These are phyloP conservation scores for Hymenoscyphus fructigenus DNA, from an alignment of 2,329 filamentous ascomycete genomes.

Conservation along the genomic window DNA sequence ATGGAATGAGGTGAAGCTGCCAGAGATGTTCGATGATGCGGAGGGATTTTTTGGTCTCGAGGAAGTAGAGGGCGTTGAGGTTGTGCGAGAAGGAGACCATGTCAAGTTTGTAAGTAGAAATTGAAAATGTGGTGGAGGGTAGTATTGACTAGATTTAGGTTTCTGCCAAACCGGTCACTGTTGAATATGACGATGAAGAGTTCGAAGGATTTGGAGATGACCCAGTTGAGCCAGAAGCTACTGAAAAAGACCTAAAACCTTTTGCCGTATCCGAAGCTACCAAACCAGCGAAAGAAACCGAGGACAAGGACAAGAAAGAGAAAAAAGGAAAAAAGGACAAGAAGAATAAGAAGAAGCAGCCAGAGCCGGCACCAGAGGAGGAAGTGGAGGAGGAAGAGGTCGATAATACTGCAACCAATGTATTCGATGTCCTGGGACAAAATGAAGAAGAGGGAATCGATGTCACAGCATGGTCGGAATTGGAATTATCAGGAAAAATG, in stretches of 20 bases:
- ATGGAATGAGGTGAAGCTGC: slow-evolving; percentile 63
- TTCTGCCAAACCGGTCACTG: slow-evolving; percentile 28
- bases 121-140: not conserved
- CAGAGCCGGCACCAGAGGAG: slow-evolving; percentile 29
- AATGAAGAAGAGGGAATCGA: slow-evolving; percentile 63
- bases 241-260: slow-evolving; percentile 29
- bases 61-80: slow-evolving; percentile 85
- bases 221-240: slow-evolving; percentile 33
- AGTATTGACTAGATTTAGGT: slow-evolving; percentile 22
- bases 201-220: slow-evolving; percentile 65
- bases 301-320: slow-evolving; percentile 33
- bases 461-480: slow-evolving; percentile 73
- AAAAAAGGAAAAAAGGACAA: slow-evolving; percentile 28
- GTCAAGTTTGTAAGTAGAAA: slow-evolving; percentile 53
- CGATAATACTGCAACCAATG: slow-evolving; percentile 20
- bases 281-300: slow-evolving; percentile 34
- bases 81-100: slow-evolving; percentile 65
- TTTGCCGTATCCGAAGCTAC: slow-evolving; percentile 27
- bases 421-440: slow-evolving; percentile 47
- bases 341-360: slow-evolving; percentile 33
- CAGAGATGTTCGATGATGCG: slow-evolving; percentile 81
- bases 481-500: slow-evolving; percentile 71
- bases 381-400: slow-evolving; percentile 36
- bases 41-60: slow-evolving; percentile 92
- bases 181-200: slow-evolving; percentile 49